Base-by-base conservation (phyloP, 257 asterid species). In the Primulina tabacum region DNA sequence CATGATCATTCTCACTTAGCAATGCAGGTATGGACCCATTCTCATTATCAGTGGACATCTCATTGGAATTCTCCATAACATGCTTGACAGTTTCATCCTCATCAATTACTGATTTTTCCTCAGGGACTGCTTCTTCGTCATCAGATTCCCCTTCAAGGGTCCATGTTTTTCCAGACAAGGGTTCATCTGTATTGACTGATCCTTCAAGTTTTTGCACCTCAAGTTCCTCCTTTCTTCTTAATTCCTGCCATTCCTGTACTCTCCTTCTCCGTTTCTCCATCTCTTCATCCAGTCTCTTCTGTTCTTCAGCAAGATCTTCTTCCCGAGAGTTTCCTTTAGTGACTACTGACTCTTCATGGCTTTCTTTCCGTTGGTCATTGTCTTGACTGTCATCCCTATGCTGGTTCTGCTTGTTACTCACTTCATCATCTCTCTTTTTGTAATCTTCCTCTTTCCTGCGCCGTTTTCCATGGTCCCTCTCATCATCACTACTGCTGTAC, bases 161-260 rank as follows among this genome's bases (percentile, higher is more conserved):
- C 97, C 97, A 92, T 16, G 84, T 59, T 84, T 92, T 92, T 3
- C 97, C 96, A 65, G 92, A 82, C 70, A 82, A 85, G 37, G 73
- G 80, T 77, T 85, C 90, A 33, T 76, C 86, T 17, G 57, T 68
- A 75, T 72, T 75, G 43, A 32, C 81, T 32, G 81, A 76, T 62
- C 79, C 88, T 72, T 92, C 97, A 65, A 73, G 88, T 57, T 82
- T 72, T 69, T 87, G 95, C 76, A 82, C 85, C 79, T 92, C 95
- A 21, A 88, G 78, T 63, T 89, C 90, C 81, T 88, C 94, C 72
- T 82, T 86, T 73, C 94, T 83, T 79, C 79, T 86, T 66, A 81
- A 65, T 78, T 89, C 95, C 67, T 92, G 98, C 98, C 96, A 92
- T 81, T 92, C 98, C 77, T 89, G 96, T 69, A 89, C 98, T 80